phyloP scores from a whole-genome alignment of 257 asterid species.

The Solanum verrucosum region DNA sequence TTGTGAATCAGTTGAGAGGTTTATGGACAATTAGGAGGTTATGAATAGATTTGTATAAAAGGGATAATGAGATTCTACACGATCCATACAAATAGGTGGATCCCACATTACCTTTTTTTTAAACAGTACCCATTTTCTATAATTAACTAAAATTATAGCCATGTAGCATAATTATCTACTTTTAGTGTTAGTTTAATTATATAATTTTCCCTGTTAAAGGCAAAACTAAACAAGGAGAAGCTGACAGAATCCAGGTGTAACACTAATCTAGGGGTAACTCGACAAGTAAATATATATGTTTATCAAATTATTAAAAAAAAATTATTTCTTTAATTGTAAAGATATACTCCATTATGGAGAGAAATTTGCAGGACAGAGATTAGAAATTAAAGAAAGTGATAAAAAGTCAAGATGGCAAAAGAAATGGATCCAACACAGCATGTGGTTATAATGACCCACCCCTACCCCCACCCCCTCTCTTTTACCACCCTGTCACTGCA shows the following conservation, averaged over 20 bases:
- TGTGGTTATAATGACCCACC: constrained; percentile 23
- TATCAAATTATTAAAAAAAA: not conserved
- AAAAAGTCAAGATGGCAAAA: constrained; percentile 2
- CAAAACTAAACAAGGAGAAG: no score
- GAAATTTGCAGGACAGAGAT: not conserved
- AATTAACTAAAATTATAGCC: no score
- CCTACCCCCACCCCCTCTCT: not conserved
- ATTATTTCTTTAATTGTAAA: not conserved
- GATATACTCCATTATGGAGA: not conserved
- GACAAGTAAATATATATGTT: not conserved
- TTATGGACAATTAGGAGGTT: no score
- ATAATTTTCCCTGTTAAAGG: no score
- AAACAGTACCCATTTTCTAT: no score
- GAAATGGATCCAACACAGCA: constrained; percentile 22
- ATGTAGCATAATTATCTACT: no score
- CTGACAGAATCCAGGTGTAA: not conserved
- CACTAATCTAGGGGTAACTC: not conserved
- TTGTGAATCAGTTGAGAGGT: no score
- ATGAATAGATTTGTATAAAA: no score
- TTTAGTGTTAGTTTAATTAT: no score
- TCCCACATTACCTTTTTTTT: no score
- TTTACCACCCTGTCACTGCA: constrained; percentile 7
- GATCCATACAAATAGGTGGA: no score
- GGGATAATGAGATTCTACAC: no score
- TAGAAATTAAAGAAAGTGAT: not conserved